These are phyloP conservation scores for Ceratocystis colombiana DNA, from an alignment of 2,329 filamentous ascomycete genomes.

Conservation along the genomic window DNA sequence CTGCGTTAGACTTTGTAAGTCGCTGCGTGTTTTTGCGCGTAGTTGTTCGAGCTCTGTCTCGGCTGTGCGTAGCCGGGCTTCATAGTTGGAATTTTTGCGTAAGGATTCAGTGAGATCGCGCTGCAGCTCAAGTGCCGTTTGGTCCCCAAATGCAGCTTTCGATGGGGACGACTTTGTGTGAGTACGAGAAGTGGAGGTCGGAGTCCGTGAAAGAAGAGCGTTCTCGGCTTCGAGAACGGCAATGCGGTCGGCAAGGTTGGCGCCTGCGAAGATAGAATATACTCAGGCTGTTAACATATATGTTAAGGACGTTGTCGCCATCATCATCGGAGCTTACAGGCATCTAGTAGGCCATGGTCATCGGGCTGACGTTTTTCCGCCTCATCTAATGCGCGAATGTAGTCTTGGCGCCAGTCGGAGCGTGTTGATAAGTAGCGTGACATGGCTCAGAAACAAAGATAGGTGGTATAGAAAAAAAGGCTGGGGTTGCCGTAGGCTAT, in stretches of 20 bases:
- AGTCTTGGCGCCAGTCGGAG: conserved; percentile 69
- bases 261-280: conserved; percentile 38
- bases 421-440: conserved; percentile 18
- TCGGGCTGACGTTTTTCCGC: conserved; percentile 56
- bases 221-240: conserved; percentile 52
- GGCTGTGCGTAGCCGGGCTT: conserved; percentile 51
- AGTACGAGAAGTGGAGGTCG: conserved; percentile 26
- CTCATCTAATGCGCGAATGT: conserved; percentile 62
- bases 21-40: conserved; percentile 49
- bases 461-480: too few species aligned
- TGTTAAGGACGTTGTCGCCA: too few species aligned
- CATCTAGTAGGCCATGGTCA: conserved; percentile 59
- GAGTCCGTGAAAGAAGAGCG: conserved; percentile 32
- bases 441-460: conserved; percentile 4
- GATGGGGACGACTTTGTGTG: conserved; percentile 8
- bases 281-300: not conserved
- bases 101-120: conserved; percentile 68
- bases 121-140: conserved; percentile 42
- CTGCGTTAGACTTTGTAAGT: conserved; percentile 50
- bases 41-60: conserved; percentile 55
- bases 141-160: not conserved
- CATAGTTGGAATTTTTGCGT: conserved; percentile 58
- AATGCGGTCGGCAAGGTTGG: conserved; percentile 56
- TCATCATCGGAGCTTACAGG: conserved; percentile 49
- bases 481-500: too few species aligned